Conservation (phyloP, 352 stramenopile species). For the Bremia lactucae region DNA sequence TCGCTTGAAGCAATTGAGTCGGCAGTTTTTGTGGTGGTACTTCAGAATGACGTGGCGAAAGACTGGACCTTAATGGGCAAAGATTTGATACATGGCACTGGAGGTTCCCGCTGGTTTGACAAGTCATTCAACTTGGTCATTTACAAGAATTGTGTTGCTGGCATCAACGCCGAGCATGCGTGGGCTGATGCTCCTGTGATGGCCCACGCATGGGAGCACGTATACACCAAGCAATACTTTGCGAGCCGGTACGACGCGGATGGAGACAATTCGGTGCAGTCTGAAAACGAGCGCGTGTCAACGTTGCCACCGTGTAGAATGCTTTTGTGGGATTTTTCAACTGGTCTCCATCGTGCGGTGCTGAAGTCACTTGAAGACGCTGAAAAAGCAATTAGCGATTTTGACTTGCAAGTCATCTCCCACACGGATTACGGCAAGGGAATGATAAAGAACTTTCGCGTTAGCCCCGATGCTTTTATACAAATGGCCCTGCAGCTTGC, state of each 20-base stretch:
- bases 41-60: conserved; percentile 49
- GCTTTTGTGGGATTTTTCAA: conserved; percentile 53
- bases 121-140: conserved; percentile 95
- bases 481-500: conserved; percentile 95
- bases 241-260: conserved; percentile 45
- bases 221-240: conserved; percentile 51
- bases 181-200: conserved; percentile 86
- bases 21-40: conserved; percentile 63
- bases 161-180: conserved; percentile 91
- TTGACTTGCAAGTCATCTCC: conserved; percentile 84
- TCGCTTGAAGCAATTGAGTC: conserved; percentile 70
- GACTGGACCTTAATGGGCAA: conserved; percentile 63
- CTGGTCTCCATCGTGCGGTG: conserved; percentile 38
- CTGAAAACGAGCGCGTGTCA: conserved; percentile 35
- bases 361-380: conserved; percentile 44
- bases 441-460: conserved; percentile 86
- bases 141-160: conserved; percentile 90
- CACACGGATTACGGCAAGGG: conserved; percentile 86
- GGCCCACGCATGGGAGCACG: conserved; percentile 75
- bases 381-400: conserved; percentile 64
- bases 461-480: conserved; percentile 92
- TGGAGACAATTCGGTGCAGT: conserved; percentile 30
- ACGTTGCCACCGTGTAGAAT: conserved; percentile 39
- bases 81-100: conserved; percentile 76
- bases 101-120: conserved; percentile 95